Conservation (phyloP, 805 yeast species). For the Candida jianshihensis region DNA sequence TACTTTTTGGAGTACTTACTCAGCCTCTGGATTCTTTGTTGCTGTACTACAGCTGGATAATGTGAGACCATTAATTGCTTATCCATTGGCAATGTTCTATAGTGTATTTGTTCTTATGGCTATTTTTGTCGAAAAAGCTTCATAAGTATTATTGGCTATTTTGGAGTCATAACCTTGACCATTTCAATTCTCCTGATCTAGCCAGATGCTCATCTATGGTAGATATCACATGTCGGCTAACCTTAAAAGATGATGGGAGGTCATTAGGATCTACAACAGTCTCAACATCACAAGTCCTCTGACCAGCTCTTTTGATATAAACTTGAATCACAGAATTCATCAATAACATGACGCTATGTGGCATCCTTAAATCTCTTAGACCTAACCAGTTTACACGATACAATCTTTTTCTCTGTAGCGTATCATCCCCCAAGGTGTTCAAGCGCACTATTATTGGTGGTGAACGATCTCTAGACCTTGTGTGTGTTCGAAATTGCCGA, state of each 20-base stretch:
- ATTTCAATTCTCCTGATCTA: not conserved
- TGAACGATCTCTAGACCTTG: not conserved
- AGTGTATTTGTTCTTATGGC: not conserved
- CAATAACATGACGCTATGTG: not conserved
- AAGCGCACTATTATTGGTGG: not conserved
- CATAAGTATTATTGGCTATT: not conserved
- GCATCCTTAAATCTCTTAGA: slow-evolving; percentile 1
- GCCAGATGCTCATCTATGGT: not conserved
- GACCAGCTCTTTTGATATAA: not conserved
- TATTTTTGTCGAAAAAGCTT: slow-evolving; percentile 49
- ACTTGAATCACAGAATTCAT: not conserved
- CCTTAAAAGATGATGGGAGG: not conserved
- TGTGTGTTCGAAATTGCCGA: not conserved
- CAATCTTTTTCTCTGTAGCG: too few species aligned
- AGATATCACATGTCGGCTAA: not conserved
- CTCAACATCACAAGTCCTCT: not conserved
- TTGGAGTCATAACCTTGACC: not conserved
- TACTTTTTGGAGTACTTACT: slow-evolving; percentile 85
- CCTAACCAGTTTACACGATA: not conserved
- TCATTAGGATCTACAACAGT: not conserved
- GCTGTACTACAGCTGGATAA: slow-evolving; percentile 75
- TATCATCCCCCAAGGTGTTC: not conserved
- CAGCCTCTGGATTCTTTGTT: slow-evolving; percentile 90
- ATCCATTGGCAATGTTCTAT: slow-evolving; percentile 65
- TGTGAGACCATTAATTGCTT: slow-evolving; percentile 86